Evolutionary conservation across 2,329 filamentous ascomycete genomes (phyloP).

Genomic region (Apiospora rasikravindrae): DNA sequence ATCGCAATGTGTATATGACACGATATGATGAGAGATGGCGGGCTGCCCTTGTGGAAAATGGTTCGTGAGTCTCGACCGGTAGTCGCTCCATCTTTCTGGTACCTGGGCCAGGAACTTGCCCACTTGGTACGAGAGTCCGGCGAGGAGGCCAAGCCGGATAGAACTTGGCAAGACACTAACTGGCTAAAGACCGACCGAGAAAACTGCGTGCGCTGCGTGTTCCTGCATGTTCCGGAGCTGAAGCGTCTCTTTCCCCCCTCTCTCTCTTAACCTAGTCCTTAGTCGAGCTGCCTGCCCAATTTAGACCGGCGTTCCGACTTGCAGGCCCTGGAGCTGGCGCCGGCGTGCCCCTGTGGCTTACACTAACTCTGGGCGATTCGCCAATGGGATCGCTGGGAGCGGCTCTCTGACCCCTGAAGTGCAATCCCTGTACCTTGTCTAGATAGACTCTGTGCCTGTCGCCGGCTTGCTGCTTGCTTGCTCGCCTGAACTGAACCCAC

Average conservation of each 20-base stretch:
- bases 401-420: constrained; percentile 13
- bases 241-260: neutral
- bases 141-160: neutral
- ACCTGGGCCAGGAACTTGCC: neutral
- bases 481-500: constrained; percentile 11
- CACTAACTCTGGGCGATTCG: neutral
- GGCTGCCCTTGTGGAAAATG: neutral
- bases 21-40: neutral
- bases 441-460: neutral
- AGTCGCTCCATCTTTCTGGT: neutral
- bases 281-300: neutral
- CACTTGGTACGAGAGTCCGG: constrained; percentile 4
- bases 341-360: constrained; percentile 5
- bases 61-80: neutral
- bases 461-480: neutral
- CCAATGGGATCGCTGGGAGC: neutral
- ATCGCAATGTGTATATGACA: neutral
- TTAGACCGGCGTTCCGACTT: neutral
- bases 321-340: neutral
- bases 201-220: neutral
- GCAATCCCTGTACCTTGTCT: neutral
- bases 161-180: neutral
- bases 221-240: neutral
- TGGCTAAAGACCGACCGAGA: neutral
- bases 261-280: too few species aligned